Evolutionary conservation across 2,329 filamentous ascomycete genomes (phyloP), one percentile per base, ranked within the genome.

Genomic region (Alternaria brassicae): DNA sequence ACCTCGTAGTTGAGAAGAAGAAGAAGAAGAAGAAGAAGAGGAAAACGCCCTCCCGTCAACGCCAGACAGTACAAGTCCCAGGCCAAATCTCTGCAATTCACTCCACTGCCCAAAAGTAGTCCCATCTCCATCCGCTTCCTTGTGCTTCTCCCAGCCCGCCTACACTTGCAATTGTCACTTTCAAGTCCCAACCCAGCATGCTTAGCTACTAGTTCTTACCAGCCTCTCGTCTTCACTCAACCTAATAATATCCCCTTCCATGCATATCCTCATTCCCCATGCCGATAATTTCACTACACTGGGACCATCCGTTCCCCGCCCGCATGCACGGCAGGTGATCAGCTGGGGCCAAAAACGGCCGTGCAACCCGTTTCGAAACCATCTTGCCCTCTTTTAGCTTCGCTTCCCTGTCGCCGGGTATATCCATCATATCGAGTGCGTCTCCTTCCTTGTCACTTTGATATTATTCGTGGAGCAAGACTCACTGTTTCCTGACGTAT

Each of bases 311-410:
- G 68, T 70, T 69, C 69, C 45, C 49, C 49, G 6, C 44, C 53
- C 36, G 55, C n/a, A 67, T 60, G 54, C 58, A 47, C 37, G 52
- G 23, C 51, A 19, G 47, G 5, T 19, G 50, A 58, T 61, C 68
- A 53, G 51, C 58, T 59, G 60, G 55, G 36, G 36, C 21, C 44
- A 50, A 47, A 47, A 47, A 21, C 60, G 53, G 53, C 54, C 58
- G 34, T 59, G 52, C 58, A 51, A 50, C 60, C 61, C 49, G 62
- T 68, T 69, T 71, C 61, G 66, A 72, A 72, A 70, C 69, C 44
- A 60, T 66, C 68, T 71, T 67, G 58, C 54, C 70, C 62, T 45
- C 54, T 63, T 71, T 63, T 57, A 63, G 65, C 61, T 51, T 71
- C 55, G 55, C 55, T 41, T 58, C 56, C 34, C 52, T 23, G 9